Conservation (phyloP, 1,139 yeast species). For the Wickerhamomyces sp. region DNA sequence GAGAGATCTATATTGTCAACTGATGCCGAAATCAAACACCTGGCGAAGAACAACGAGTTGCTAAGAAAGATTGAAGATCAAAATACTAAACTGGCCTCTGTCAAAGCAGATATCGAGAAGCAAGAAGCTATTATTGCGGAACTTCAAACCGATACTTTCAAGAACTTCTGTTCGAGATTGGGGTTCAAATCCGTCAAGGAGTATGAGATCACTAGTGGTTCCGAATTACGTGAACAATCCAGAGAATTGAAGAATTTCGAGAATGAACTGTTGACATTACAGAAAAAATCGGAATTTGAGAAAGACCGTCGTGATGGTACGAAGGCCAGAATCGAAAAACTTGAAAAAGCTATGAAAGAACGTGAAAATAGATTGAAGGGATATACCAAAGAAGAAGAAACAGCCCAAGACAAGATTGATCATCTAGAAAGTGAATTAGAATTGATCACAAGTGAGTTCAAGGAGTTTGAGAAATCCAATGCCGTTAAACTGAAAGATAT, state of each 20-base stretch:
- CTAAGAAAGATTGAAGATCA: constrained; percentile 28
- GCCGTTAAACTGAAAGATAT: constrained; percentile 20
- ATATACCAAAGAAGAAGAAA: constrained; percentile 30
- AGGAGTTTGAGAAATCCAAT: constrained; percentile 24
- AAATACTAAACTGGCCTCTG: constrained; percentile 17
- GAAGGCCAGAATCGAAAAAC: constrained; percentile 7
- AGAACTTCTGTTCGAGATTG: constrained; percentile 48
- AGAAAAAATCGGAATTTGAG: constrained; percentile 63
- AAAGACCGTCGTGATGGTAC: constrained; percentile 34
- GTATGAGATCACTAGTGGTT: constrained; percentile 66
- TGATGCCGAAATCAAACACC: constrained; percentile 51
- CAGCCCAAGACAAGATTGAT: constrained; percentile 37
- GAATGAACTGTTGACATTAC: constrained; percentile 56
- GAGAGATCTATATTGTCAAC: constrained; percentile 52
- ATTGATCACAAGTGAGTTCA: constrained; percentile 36
- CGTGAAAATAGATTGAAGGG: constrained; percentile 33
- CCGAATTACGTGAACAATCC: constrained; percentile 51
- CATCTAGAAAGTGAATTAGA: constrained; percentile 46
- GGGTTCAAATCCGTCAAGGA: constrained; percentile 54
- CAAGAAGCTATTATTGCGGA: constrained; percentile 31
- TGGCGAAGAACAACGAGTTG: constrained; percentile 31
- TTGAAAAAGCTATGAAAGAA: constrained; percentile 40
- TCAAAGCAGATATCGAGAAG: constrained; percentile 20
- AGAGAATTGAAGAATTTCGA: constrained; percentile 60
- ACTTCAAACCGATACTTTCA: constrained; percentile 43